Evolutionary conservation across 352 stramenopile species (phyloP).

Genomic region (Pythium diclinum): DNA sequence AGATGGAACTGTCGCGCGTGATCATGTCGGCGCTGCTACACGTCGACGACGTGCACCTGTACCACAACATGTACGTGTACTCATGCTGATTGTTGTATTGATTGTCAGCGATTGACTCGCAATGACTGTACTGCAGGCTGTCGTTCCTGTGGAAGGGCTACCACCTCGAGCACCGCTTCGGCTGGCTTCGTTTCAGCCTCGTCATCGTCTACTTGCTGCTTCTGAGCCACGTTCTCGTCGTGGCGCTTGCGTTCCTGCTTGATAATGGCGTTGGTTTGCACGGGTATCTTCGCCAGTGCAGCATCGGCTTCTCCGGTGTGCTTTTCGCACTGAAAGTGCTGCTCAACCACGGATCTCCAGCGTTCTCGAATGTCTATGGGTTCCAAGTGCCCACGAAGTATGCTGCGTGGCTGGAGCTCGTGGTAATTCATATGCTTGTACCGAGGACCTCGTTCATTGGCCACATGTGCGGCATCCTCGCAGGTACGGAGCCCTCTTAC

Average conservation of each 20-base stretch:
- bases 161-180: slow-evolving; percentile 59
- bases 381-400: slow-evolving; percentile 86
- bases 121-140: slow-evolving; percentile 38
- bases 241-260: slow-evolving; percentile 37
- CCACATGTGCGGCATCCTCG: slow-evolving; percentile 83
- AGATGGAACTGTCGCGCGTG: slow-evolving; percentile 42
- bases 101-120: not conserved
- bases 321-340: slow-evolving; percentile 84
- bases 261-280: slow-evolving; percentile 31
- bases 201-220: slow-evolving; percentile 53
- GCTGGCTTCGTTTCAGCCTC: slow-evolving; percentile 46
- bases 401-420: slow-evolving; percentile 84
- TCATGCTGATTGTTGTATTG: not conserved
- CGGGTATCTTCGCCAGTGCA: slow-evolving; percentile 41
- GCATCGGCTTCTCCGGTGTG: slow-evolving; percentile 75
- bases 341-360: slow-evolving; percentile 72
- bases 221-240: slow-evolving; percentile 59
- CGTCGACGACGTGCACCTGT: slow-evolving; percentile 82
- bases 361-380: slow-evolving; percentile 56
- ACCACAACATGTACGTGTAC: slow-evolving; percentile 83
- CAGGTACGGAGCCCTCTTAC: slow-evolving; percentile 37
- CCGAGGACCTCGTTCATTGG: slow-evolving; percentile 81
- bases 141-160: slow-evolving; percentile 86
- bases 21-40: slow-evolving; percentile 80
- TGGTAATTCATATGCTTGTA: slow-evolving; percentile 80